Evolutionary conservation across 2,329 filamentous ascomycete species (phyloP).

Genomic region (Cercospora nicotianae): DNA sequence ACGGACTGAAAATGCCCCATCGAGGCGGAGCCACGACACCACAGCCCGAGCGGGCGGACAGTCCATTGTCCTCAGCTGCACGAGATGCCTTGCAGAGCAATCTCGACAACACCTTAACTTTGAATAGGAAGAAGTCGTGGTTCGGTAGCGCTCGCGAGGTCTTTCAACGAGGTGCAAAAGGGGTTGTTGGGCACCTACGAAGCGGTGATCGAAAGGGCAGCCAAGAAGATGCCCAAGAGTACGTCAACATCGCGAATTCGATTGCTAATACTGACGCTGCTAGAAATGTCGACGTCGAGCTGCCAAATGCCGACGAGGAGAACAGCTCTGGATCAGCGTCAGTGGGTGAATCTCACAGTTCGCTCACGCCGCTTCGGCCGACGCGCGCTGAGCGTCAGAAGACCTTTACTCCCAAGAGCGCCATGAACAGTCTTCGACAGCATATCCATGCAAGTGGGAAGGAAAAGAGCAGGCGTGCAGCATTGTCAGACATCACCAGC

Average conservation of each 20-base stretch:
- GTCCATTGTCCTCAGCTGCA: conserved; percentile 19
- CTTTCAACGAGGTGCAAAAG: conserved; percentile 21
- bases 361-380: conserved; percentile 19
- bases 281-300: conserved; percentile 2
- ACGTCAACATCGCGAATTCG: not conserved
- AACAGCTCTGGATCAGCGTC: not conserved
- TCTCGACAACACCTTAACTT: conserved; percentile 21
- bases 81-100: conserved; percentile 23
- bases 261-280: not conserved
- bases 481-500: conserved; percentile 16
- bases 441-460: conserved; percentile 23
- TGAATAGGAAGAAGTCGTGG: conserved; percentile 30
- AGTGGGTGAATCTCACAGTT: not conserved
- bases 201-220: conserved; percentile 10
- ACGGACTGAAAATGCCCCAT: conserved; percentile 14
- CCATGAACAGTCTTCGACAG: conserved; percentile 26
- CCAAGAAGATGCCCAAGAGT: conserved; percentile 9
- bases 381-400: conserved; percentile 14
- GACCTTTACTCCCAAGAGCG: conserved; percentile 24
- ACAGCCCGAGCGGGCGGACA: conserved; percentile 8
- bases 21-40: conserved; percentile 14
- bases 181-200: conserved; percentile 18
- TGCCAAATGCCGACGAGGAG: not conserved
- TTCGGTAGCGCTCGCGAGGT: conserved; percentile 26
- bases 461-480: conserved; percentile 19